Evolutionary conservation across 1,139 yeast species (phyloP).

Genomic region (Kluyveromyces sp.): DNA sequence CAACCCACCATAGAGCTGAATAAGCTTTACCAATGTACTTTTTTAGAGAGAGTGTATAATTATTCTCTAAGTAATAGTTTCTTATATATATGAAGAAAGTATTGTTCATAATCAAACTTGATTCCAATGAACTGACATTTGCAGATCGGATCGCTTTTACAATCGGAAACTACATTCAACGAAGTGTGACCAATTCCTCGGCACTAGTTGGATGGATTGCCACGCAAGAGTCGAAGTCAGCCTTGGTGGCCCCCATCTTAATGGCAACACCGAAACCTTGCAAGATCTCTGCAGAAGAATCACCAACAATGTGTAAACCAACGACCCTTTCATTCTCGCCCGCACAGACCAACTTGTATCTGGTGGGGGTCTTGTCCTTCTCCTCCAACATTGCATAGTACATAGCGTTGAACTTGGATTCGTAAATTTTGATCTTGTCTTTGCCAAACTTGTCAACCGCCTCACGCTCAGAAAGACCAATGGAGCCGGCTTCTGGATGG

Average conservation of each 20-base stretch:
- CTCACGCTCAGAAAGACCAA: slow-evolving; percentile 74
- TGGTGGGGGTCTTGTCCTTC: slow-evolving; percentile 71
- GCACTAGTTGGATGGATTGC: slow-evolving; percentile 99
- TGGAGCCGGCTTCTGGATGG: slow-evolving; percentile 95
- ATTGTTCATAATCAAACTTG: slow-evolving; percentile 7
- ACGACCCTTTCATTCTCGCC: slow-evolving; percentile 89
- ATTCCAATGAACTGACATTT: neutral
- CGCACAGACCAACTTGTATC: slow-evolving; percentile 71
- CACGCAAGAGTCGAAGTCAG: slow-evolving; percentile 88
- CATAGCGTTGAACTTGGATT: slow-evolving; percentile 82
- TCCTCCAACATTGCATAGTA: slow-evolving; percentile 77
- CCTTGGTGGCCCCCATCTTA: slow-evolving; percentile 96
- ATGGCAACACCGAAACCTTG: slow-evolving; percentile 98
- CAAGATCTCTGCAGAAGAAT: slow-evolving; percentile 78
- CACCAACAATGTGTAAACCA: slow-evolving; percentile 92
- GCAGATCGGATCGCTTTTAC: neutral
- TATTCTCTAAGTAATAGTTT: slow-evolving; percentile 12
- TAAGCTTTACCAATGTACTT: slow-evolving; percentile 14
- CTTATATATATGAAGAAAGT: slow-evolving; percentile 11
- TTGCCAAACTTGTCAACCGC: slow-evolving; percentile 76
- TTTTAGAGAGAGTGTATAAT: slow-evolving; percentile 15
- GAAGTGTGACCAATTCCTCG: slow-evolving; percentile 88
- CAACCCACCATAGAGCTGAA: slow-evolving; percentile 6
- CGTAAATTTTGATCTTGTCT: slow-evolving; percentile 74
- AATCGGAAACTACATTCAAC: neutral